Base-by-base conservation (phyloP, 1,284 basidiomycete genomes). In the Trichosporon faecale region DNA sequence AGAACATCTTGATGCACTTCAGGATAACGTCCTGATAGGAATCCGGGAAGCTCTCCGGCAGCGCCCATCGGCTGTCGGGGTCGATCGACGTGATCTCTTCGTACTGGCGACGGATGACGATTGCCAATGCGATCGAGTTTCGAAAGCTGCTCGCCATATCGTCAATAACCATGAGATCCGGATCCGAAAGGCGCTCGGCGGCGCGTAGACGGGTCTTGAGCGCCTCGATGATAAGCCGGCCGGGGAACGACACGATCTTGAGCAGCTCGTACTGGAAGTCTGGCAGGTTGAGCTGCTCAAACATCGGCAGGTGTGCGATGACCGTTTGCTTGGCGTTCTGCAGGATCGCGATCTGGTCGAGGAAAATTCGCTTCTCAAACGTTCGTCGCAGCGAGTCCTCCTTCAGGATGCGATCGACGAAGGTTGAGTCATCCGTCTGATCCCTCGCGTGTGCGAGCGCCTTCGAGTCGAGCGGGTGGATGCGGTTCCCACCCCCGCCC, bases 61-160 rank as follows among this genome's bases (percentile, higher is more conserved):
- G 84, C 68, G 89, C 89, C 97, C 97, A 99, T 69, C 92, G 91
- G 16, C 90, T 89, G 23, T 89, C 90, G 0, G 91, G 90, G 80
- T 98, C 94, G 16, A 95, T 91, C 1, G 89, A 87, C 72, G 96
- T 87, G 79, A 96, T 92, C 21, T 90, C 91, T 75, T 93, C 89
- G 83, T 98, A 99, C 80, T 98, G 94, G 70, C 92, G 87, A 84
- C 98, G 98, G 77, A 99, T 89, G 33, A 93, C 91, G 78, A 95
- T 97, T 21, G 97, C 95, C 64, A 98, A 88, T 14, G 93, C 92
- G 67, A 99, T 91, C 74, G 92, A 93, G 67, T 96, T 88, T 77
- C 96, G 91, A 74, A 99, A 87, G 80, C 98, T 95, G 77, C 96
- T 95, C 18, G 91, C 91, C 86, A 98, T 92, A 81, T 98, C 95